Evolutionary conservation across 2,329 filamentous ascomycete genomes (phyloP).

Genomic region (Cladosporium sp.): DNA sequence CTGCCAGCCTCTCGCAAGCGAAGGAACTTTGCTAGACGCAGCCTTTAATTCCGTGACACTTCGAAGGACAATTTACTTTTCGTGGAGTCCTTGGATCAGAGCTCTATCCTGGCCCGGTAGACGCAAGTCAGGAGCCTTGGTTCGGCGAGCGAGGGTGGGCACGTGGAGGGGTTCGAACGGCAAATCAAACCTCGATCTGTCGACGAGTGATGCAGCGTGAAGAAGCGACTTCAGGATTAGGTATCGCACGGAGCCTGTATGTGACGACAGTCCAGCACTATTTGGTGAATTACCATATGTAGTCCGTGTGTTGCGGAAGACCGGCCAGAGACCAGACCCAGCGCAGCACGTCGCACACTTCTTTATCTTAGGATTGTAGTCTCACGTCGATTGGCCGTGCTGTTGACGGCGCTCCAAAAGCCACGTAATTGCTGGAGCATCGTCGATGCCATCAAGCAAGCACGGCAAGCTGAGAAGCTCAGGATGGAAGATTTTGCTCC

Average conservation of each 20-base stretch:
- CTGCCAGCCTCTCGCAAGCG: not conserved
- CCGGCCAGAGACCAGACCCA: not conserved
- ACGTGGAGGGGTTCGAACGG: not conserved
- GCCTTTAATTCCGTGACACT: not conserved
- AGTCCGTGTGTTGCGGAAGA: not conserved
- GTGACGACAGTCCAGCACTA: not conserved
- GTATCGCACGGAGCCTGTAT: not conserved
- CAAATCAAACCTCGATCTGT: not conserved
- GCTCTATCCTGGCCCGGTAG: not conserved
- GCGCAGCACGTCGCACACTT: not conserved
- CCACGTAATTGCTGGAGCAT: not conserved
- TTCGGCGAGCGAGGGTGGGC: not conserved
- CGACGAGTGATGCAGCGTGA: not conserved
- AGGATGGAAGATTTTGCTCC: not conserved
- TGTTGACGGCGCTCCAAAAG: not conserved
- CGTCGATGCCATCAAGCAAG: not conserved
- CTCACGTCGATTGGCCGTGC: not conserved
- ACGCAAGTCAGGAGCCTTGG: not conserved
- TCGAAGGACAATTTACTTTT: not conserved
- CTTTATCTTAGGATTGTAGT: not conserved
- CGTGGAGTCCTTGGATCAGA: not conserved
- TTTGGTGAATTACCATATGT: not conserved
- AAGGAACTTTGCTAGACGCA: not conserved
- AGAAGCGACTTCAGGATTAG: not conserved
- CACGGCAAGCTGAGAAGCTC: too few species aligned